Evolutionary conservation across 2,329 filamentous ascomycete genomes (phyloP), one percentile per base, ranked within the genome.

Genomic region (Colletotrichum sp.): DNA sequence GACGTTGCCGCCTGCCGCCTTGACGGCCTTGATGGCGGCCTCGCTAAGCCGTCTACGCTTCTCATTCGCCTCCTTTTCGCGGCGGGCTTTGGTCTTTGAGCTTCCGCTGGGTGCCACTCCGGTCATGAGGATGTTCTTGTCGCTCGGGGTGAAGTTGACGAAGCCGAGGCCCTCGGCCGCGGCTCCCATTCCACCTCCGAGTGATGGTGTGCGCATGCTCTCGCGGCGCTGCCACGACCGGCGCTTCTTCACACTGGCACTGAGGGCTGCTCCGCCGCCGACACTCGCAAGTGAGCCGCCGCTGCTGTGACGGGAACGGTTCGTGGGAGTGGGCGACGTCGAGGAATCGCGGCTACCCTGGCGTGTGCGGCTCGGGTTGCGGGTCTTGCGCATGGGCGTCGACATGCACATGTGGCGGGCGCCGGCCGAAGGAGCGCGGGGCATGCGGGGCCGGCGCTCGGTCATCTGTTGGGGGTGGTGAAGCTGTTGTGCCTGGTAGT

Each of bases 61-160:
- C 82, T 98, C 96, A 69, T 91, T 89, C 3, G 95, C 95, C 86
- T 98, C 96, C 83, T 95, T 94, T 84, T 99, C 96, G 67, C 97
- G 88, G 71, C 96, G 88, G n/a, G 95, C 95, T 83, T 98, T 98
- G 10, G 97, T 99, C 90, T 99, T 99, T 79, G 92, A 95, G 79
- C 93, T 96, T 12, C 97, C 97, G 78, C 94, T 96, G 1, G 96
- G 96, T 62, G 97, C 97, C 15, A 99, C 97, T 7, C 96, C 96
- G 9, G 92, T 95, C 84, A 99, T 91, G 59, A 99, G 93, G 82
- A 94, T 92, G 16, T 90, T 88, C 80, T 93, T 93, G 84, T 99
- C 96, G 66, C 90, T 88, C 1, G 95, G 93, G 1, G 96, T 98
- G 85, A 95, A 98, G 84, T 99, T 99, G 78, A 98, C 95, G 82